Evolutionary conservation across 345 rosid genomes (phyloP), one percentile per base, ranked within the genome.

Genomic region (Lepidium sativum): DNA sequence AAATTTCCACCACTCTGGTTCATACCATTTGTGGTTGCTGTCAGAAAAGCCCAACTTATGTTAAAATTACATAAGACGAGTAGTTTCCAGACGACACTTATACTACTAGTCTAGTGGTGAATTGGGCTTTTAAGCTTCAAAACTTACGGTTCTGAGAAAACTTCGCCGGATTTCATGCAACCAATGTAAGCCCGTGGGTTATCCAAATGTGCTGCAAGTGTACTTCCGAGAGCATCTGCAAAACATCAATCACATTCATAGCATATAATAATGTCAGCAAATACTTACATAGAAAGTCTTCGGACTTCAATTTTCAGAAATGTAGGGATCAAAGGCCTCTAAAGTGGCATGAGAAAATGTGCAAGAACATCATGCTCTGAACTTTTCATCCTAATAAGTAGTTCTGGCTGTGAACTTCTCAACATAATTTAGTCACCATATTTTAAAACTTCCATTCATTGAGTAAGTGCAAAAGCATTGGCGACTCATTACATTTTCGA

Each of bases 1-100:
- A 21, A 94, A 94, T 74, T 90, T 94, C 99, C 99, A 94, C 97
- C 99, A 88, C 31, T 90, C 92, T 63, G 90, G 92, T 64, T 88
- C 96, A 70, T 81, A 82, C 96, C 96, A 88, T 80, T 76, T 84
- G 62, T 74, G 80, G 65, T 71, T 80, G 76, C 90, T 88, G 79
- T 63, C 59, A 74, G 25, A 50, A 67, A 48, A 51, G 6, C 49
- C 54, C 59, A 59, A 18, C 33, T 49, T 33, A 25, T 0, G 37
- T 49, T 15, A 49, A 49, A 5, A 56, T 44, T 6, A 33, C 8
- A 56, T 34, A 41, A 27, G 52, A 38, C 47, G 29, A 1, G 53
- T 9, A 25, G 8, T 5, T 17, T 31, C 43, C 54, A 14, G 9
- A 31, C 6, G 4, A 18, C 9, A 17, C 31, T 11, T 11, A 29